Percentiles rank a stretch among this genome's conserved stretches.
Evolutionary conservation across 148 eudicot species (phyloP).

Genomic region (Heliosperma pusillum): DNA sequence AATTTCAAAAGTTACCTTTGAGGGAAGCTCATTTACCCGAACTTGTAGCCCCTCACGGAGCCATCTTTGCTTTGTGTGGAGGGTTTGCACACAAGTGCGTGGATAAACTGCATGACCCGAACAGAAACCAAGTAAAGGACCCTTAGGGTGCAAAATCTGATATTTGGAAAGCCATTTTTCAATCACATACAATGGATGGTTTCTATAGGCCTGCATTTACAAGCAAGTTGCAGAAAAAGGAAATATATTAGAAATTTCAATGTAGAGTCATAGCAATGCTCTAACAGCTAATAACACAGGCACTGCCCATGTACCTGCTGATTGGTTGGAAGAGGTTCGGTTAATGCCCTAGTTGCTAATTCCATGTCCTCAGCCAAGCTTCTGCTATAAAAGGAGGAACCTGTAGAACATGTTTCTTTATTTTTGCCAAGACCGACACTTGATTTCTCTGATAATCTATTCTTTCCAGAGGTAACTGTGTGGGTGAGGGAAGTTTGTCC

Average conservation of each 20-base stretch:
- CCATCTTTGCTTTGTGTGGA: conserved; percentile 86
- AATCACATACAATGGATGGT: conserved; percentile 77
- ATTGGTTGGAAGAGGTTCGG: conserved; percentile 96
- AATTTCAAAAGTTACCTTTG: conserved; percentile 45
- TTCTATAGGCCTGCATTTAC: conserved; percentile 75
- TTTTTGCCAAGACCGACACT: conserved; percentile 17
- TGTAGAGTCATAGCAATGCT: conserved; percentile 3
- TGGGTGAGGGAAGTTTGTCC: conserved; percentile 7
- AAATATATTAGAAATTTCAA: background rate
- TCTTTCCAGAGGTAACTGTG: conserved; percentile 9
- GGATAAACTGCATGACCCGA: conserved; percentile 91
- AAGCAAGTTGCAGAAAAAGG: conserved; percentile 9
- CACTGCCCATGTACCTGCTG: conserved; percentile 55
- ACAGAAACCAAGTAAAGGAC: conserved; percentile 81
- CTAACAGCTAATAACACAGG: conserved; percentile 1
- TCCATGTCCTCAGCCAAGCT: conserved; percentile 82
- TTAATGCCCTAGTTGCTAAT: conserved; percentile 85
- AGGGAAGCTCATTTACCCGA: conserved; percentile 68
- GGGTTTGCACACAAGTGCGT: conserved; percentile 75
- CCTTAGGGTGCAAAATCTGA: conserved; percentile 79
- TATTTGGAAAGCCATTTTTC: conserved; percentile 95
- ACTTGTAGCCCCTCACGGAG: conserved; percentile 86
- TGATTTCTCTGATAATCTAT: conserved; percentile 7
- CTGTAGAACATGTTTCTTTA: conserved; percentile 22
- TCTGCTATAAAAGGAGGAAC: conserved; percentile 38